These are phyloP conservation scores for Spathaspora arborariae DNA, from an alignment of 805 yeast genomes.

Conservation along the genomic window DNA sequence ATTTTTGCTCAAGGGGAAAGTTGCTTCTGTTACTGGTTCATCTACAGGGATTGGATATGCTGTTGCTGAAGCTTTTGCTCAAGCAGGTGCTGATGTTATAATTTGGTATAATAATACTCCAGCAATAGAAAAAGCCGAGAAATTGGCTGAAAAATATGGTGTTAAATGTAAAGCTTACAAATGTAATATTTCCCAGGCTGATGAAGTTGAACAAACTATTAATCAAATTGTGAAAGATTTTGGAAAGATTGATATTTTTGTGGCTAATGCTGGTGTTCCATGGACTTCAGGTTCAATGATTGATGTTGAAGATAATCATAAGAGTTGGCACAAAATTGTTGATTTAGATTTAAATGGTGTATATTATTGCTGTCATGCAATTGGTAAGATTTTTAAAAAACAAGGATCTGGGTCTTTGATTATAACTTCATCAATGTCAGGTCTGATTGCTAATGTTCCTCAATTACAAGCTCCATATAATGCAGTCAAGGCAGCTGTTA, in stretches of 20 bases:
- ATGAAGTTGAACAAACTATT: slow-evolving; percentile 47
- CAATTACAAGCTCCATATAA: slow-evolving; percentile 45
- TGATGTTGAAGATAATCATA: slow-evolving; percentile 32
- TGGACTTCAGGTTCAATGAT: slow-evolving; percentile 63
- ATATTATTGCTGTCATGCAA: slow-evolving; percentile 41
- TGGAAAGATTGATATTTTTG: slow-evolving; percentile 77
- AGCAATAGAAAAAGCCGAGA: slow-evolving; percentile 59
- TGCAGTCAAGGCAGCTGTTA: slow-evolving; percentile 44
- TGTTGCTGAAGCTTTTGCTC: slow-evolving; percentile 78
- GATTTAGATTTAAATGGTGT: slow-evolving; percentile 41
- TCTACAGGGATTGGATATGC: slow-evolving; percentile 81
- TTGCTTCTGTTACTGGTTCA: slow-evolving; percentile 82
- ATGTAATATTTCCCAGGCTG: slow-evolving; percentile 50
- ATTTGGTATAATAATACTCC: slow-evolving; percentile 48
- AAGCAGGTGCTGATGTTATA: slow-evolving; percentile 79
- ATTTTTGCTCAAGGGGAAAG: slow-evolving; percentile 77
- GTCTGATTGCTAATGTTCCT: slow-evolving; percentile 45
- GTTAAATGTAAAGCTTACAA: slow-evolving; percentile 63
- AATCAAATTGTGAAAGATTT: slow-evolving; percentile 58
- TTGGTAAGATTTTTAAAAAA: slow-evolving; percentile 36
- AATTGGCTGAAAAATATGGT: slow-evolving; percentile 52
- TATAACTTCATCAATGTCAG: slow-evolving; percentile 45
- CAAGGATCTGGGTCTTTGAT: slow-evolving; percentile 41
- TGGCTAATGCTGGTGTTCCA: slow-evolving; percentile 87
- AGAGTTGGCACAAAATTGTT: slow-evolving; percentile 30